phyloP scores from a whole-genome alignment of 305 asterid species.

The Solanum chacoense region DNA sequence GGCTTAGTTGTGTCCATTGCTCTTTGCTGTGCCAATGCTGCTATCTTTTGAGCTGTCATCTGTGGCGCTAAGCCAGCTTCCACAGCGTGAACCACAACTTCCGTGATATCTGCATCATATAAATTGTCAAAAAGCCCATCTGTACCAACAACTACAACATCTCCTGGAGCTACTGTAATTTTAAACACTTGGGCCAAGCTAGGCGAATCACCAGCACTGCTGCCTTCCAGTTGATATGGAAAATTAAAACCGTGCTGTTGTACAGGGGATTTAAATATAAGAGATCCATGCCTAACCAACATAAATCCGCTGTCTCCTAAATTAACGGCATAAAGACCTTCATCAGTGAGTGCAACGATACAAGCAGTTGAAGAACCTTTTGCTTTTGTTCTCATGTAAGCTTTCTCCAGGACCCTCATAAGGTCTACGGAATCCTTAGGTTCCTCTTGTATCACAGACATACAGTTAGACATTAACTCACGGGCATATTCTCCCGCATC shows the following conservation, averaged over 20 bases:
- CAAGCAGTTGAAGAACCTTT: slow-evolving; percentile 46
- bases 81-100: not conserved
- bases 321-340: slow-evolving; percentile 24
- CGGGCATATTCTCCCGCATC: not conserved
- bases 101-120: slow-evolving; percentile 11
- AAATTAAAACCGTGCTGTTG: slow-evolving; percentile 19
- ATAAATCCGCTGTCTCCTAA: slow-evolving; percentile 45
- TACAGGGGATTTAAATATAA: slow-evolving; percentile 8
- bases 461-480: slow-evolving; percentile 1
- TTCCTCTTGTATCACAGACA: not conserved
- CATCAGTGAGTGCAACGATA: slow-evolving; percentile 19
- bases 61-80: not conserved
- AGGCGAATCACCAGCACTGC: not conserved
- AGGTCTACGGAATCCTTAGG: slow-evolving; percentile 8
- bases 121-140: slow-evolving; percentile 47
- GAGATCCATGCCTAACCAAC: slow-evolving; percentile 18
- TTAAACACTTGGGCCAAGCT: slow-evolving; percentile 12
- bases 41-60: not conserved
- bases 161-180: slow-evolving; percentile 19
- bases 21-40: slow-evolving; percentile 2
- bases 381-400: slow-evolving; percentile 12
- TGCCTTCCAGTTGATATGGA: slow-evolving; percentile 25
- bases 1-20: not conserved
- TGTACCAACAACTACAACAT: slow-evolving; percentile 26
- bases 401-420: slow-evolving; percentile 2